A percentile compares a stretch with the other conserved stretches of the same genome.
These are phyloP conservation scores for Blastobotrys arbuscula DNA, from an alignment of 1,139 yeast genomes.

Conservation along the genomic window DNA sequence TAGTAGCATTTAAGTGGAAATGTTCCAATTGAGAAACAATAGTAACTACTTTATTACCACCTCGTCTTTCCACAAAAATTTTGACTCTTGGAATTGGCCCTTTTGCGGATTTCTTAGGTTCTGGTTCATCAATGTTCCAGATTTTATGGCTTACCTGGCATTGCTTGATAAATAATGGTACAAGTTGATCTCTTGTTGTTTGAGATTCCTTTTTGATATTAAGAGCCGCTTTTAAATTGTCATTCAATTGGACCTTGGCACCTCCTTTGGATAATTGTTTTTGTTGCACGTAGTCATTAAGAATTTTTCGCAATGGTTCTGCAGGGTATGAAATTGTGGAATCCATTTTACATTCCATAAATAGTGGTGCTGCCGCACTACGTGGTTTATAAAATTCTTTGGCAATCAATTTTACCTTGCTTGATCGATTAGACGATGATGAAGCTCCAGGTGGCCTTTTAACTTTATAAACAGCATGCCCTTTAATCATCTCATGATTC, in stretches of 20 bases:
- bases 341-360: conserved; percentile 35
- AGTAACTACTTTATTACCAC: conserved; percentile 79
- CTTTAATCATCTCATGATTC: conserved; percentile 46
- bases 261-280: conserved; percentile 45
- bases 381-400: conserved; percentile 28
- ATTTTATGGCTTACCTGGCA: conserved; percentile 59
- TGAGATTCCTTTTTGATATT: conserved; percentile 15
- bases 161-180: conserved; percentile 44
- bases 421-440: neutral
- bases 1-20: conserved; percentile 59
- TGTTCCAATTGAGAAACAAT: conserved; percentile 63
- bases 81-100: conserved; percentile 67
- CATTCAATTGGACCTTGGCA: conserved; percentile 53
- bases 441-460: conserved; percentile 26
- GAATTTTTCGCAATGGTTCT: conserved; percentile 46
- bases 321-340: conserved; percentile 44
- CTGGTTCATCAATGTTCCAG: conserved; percentile 40
- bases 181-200: conserved; percentile 46
- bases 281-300: conserved; percentile 52
- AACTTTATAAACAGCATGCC: conserved; percentile 59
- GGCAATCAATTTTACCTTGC: conserved; percentile 17
- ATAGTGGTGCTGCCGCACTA: conserved; percentile 1
- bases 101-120: conserved; percentile 33
- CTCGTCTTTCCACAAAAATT: conserved; percentile 67
- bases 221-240: conserved; percentile 34